phyloP scores from a whole-genome alignment of 495 filamentous ascomycete species.

The Penicillium cataractarum region DNA sequence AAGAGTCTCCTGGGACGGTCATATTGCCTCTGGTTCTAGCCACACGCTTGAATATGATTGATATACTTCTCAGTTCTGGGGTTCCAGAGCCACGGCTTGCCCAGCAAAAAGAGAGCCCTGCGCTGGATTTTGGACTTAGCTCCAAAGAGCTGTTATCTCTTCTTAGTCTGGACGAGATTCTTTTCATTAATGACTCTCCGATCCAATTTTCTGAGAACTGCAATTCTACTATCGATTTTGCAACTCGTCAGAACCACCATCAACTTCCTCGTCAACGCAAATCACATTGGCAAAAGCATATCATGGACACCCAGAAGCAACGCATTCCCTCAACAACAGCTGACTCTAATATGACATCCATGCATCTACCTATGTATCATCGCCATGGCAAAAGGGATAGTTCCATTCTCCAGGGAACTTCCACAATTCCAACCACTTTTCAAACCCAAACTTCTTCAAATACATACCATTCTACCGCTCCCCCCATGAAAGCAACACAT shows the following conservation, averaged over 20 bases:
- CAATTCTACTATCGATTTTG: not conserved
- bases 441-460: not conserved
- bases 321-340: not conserved
- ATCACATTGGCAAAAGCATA: not conserved
- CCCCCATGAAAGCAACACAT: not conserved
- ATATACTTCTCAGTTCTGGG: conserved; percentile 20
- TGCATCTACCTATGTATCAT: not conserved
- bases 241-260: not conserved
- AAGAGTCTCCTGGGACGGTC: not conserved
- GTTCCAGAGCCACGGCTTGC: conserved; percentile 14
- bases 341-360: not conserved
- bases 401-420: not conserved
- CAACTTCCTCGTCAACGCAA: not conserved
- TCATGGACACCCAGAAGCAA: not conserved
- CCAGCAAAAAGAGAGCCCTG: conserved; percentile 12
- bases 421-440: not conserved
- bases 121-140: not conserved
- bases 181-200: not conserved
- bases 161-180: not conserved
- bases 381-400: not conserved
- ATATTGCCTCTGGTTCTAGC: not conserved
- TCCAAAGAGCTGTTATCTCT: not conserved
- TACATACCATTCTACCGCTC: not conserved
- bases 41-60: conserved; percentile 18
- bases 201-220: not conserved